Base-by-base conservation (phyloP, 1,139 yeast genomes). In the Pneumocystis wakefieldiae region DNA sequence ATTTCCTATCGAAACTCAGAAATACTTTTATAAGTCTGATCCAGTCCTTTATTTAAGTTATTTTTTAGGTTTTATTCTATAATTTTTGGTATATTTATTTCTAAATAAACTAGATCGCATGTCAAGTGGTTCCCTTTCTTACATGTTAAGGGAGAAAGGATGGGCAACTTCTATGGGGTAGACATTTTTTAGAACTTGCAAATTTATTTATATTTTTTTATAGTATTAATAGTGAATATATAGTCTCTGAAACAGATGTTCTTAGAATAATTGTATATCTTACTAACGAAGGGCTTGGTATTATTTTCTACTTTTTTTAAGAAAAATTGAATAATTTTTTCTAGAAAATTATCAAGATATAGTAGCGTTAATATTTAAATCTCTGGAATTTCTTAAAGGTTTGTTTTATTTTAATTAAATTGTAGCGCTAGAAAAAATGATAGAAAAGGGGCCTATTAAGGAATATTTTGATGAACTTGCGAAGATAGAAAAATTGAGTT, bases 1-100 rank as follows among this genome's bases (percentile, higher is more conserved):
- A 3, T 92, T 92, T 73, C 78, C 82, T 66, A 81, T 87, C 15
- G 96, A 96, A 1, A 91, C 87, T 70, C 85, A 84, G 69, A 78
- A 80, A 65, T 74, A 75, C 17, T 74, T 80, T 63, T 87, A 92
- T 87, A 80, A 80, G 61, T 78, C 81, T 37, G 83, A 83, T 68
- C 95, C 97, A 83, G 83, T 68, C 95, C 97, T 0, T 79, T 87
- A 89, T 73, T 80, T 78, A 68, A 82, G 92, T 36, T 97, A 91
- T 73, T 77, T 92, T 64, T 75, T 92, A 64, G 98, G 97, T 41
- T 24, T 3, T 28, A 14, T 48, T 24, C 17, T 48, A 3, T 24
- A 24, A 24, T 19, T 48, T 24, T 48, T 48, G 7, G 14, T 41
- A 17, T 19, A 17, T 48, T 24, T 48, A n/a, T 48, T 48, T 24